Evolutionary conservation across 257 asterid species (phyloP).

Genomic region (Fraxinus pennsylvanica): DNA sequence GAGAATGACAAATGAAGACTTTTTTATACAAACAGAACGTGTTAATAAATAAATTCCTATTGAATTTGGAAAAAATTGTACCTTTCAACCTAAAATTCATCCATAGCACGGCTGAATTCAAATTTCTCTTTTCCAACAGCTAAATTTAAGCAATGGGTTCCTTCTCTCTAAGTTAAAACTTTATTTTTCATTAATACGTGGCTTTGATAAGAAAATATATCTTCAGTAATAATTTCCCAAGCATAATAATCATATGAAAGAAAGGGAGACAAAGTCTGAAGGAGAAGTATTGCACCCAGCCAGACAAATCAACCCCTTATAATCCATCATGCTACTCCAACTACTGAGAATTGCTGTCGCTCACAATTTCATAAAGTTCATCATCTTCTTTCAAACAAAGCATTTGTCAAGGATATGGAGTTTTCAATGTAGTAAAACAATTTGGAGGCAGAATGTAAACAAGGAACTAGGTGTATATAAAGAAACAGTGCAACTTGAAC

Average conservation of each 20-base stretch:
- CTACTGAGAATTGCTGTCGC: not conserved
- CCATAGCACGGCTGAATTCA: not conserved
- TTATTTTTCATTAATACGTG: not conserved
- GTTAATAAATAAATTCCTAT: not conserved
- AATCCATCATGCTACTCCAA: not conserved
- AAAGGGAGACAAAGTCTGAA: not conserved
- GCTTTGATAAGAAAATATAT: conserved; percentile 4
- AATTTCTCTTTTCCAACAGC: not conserved
- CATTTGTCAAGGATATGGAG: not conserved
- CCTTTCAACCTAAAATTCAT: not conserved
- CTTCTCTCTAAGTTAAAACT: not conserved
- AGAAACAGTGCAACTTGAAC: not conserved
- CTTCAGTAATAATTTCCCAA: conserved; percentile 2
- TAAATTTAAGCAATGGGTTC: not conserved
- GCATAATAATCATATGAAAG: not conserved
- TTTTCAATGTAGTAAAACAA: not conserved
- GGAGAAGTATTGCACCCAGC: not conserved
- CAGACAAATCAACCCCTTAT: not conserved
- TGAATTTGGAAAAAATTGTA: not conserved
- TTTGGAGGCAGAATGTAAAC: not conserved
- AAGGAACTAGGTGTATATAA: not conserved
- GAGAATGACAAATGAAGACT: not conserved
- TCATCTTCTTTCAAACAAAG: not conserved
- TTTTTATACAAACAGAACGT: not conserved
- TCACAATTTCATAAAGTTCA: not conserved